phyloP scores from a whole-genome alignment of 805 yeast species.

The Kuraishia borneana region DNA sequence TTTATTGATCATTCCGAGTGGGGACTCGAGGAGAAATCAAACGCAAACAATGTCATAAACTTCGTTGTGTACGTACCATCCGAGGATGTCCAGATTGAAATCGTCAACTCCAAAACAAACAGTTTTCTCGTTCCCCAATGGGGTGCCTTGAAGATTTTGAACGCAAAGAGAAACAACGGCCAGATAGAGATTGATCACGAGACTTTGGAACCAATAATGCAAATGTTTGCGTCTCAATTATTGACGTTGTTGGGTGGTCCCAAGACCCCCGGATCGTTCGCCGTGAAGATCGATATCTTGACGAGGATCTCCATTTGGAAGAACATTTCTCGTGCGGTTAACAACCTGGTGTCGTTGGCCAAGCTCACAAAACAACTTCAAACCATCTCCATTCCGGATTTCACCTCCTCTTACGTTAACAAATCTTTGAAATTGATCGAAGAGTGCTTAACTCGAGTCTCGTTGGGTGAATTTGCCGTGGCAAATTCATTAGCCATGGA shows the following conservation, averaged over 20 bases:
- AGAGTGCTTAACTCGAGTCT: slow-evolving; percentile 21
- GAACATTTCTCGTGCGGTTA: slow-evolving; percentile 51
- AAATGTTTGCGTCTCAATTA: slow-evolving; percentile 64
- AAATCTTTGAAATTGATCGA: slow-evolving; percentile 33
- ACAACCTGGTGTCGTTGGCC: slow-evolving; percentile 63
- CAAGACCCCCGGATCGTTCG: slow-evolving; percentile 40
- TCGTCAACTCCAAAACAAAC: slow-evolving; percentile 35
- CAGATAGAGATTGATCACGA: slow-evolving; percentile 22
- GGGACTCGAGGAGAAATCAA: slow-evolving; percentile 40
- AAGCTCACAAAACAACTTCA: slow-evolving; percentile 59
- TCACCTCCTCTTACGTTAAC: slow-evolving; percentile 49
- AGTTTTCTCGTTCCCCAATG: slow-evolving; percentile 80
- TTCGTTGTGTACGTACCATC: slow-evolving; percentile 61
- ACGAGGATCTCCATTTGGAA: slow-evolving; percentile 46
- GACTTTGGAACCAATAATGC: slow-evolving; percentile 47
- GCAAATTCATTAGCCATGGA: slow-evolving; percentile 30
- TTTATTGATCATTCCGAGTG: slow-evolving; percentile 80
- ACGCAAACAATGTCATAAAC: slow-evolving; percentile 57
- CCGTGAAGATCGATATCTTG: slow-evolving; percentile 53
- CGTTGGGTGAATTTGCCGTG: slow-evolving; percentile 20
- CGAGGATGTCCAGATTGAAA: slow-evolving; percentile 32
- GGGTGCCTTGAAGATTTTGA: slow-evolving; percentile 63
- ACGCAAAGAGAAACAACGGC: slow-evolving; percentile 20
- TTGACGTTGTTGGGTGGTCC: slow-evolving; percentile 68
- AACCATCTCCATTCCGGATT: slow-evolving; percentile 74